A percentile compares a stretch with the other conserved stretches of the same genome.
phyloP scores from a whole-genome alignment of 371 early-diverging fungal genomes.

The Vittaforma corneae region DNA sequence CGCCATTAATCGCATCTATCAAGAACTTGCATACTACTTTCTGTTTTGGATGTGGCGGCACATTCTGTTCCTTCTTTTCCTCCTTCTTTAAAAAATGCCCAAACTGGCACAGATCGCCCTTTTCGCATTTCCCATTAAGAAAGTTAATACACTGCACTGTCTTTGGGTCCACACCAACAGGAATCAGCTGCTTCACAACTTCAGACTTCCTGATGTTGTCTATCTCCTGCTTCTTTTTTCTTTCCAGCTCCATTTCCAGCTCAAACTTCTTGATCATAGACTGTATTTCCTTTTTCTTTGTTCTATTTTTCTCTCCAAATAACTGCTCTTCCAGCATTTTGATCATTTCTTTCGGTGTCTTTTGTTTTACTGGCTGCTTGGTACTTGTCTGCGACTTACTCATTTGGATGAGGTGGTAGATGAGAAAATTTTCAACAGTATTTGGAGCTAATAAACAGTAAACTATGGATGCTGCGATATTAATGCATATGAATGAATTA shows the following conservation, averaged over 20 bases:
- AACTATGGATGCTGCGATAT: no score
- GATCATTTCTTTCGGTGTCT: conserved; percentile 64
- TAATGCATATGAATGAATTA: no score
- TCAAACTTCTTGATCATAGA: conserved; percentile 78
- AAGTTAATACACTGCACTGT: conserved; percentile 83
- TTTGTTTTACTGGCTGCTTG: conserved; percentile 25
- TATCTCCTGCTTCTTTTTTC: conserved; percentile 67
- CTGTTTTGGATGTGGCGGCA: conserved; percentile 56
- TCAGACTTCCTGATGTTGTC: conserved; percentile 73
- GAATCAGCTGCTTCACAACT: conserved; percentile 77
- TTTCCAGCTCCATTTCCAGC: conserved; percentile 63
- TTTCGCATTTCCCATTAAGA: conserved; percentile 76
- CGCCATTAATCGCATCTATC: conserved; percentile 85
- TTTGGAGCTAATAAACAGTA: no score
- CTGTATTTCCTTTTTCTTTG: conserved; percentile 70
- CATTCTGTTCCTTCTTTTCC: conserved; percentile 71
- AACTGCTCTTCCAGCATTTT: conserved; percentile 86
- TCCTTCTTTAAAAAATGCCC: conserved; percentile 83
- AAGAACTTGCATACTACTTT: conserved; percentile 91
- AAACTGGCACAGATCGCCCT: conserved; percentile 89
- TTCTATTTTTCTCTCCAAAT: conserved; percentile 91
- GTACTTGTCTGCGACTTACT: conserved; percentile 8
- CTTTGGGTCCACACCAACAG: conserved; percentile 88
- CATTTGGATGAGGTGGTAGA: no score
- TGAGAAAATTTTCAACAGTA: no score